Evolutionary conservation across 805 yeast genomes (phyloP), one percentile per base, ranked within the genome.

Genomic region (Naumovozyma dairenensis): DNA sequence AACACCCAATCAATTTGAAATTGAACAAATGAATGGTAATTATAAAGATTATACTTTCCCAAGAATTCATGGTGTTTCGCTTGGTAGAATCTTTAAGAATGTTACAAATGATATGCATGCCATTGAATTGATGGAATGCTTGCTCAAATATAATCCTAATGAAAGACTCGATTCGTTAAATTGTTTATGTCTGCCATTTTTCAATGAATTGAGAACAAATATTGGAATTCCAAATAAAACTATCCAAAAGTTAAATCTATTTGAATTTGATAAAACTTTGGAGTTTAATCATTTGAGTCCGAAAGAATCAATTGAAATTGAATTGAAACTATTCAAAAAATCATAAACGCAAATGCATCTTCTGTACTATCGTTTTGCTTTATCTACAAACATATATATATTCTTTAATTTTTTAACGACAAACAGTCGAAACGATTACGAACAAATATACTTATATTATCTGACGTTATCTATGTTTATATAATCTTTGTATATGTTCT

Each of bases 41-140:
- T 92, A 89, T 62, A 83, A 84, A 80, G 97, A 92, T 57, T 96
- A 89, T 62, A 85, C 84, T 53, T 89, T 89, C 67, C 97, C 98
- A 7, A 73, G 71, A 41, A 80, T 81, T 45, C 79, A 79, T 55
- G 82, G 87, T 35, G 80, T 81, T 27, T 87, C 89, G 26, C 61
- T 81, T 39, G 54, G 62, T 25, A 77, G 74, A 46, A 77, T 80
- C 16, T 80, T 80, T 59, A 76, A 76, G 53, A 46, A 56, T 15
- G 62, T 61, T 5, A 14, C n/a, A 35, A n/a, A n/a, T n/a, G 65
- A 63, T 29, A 72, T 41, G 37, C 57, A 37, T 67, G 73, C 63
- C 40, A 68, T 79, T 16, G 69, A 67, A 33, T 67, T 81, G 42
- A 60, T 81, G 40, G 65, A 67, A 22, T 58, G 63, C 42, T 66